Percentiles rank a stretch among this genome's conserved stretches.
Conservation (phyloP, 1,139 yeast species). For the Yamadazyma siamensis region DNA sequence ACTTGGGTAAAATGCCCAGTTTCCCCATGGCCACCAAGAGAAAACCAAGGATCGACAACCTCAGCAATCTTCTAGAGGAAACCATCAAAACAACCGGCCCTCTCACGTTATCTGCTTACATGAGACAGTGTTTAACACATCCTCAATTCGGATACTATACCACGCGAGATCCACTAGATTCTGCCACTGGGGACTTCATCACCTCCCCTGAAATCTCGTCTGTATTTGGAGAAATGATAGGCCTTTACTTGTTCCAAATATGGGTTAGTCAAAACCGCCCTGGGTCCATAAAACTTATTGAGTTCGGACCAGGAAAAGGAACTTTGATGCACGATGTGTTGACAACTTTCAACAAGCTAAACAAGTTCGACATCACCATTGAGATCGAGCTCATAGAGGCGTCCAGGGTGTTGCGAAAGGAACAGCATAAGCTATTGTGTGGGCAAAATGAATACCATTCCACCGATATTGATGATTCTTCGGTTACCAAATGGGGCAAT, state of each 20-base stretch:
- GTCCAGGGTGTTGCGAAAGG: conserved; percentile 58
- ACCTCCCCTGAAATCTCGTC: conserved; percentile 89
- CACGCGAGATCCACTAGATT: conserved; percentile 69
- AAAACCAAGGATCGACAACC: conserved; percentile 20
- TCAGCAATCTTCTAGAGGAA: conserved; percentile 44
- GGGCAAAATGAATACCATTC: conserved; percentile 19
- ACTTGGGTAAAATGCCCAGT: conserved; percentile 33
- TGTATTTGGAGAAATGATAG: conserved; percentile 84
- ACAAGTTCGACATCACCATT: conserved; percentile 19
- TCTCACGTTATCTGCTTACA: conserved; percentile 65
- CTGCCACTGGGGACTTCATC: conserved; percentile 64
- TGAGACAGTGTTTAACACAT: conserved; percentile 80
- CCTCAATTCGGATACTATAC: conserved; percentile 81
- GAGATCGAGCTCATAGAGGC: conserved; percentile 69
- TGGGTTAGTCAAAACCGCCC: conserved; percentile 64
- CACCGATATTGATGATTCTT: conserved; percentile 22
- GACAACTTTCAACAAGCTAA: conserved; percentile 42
- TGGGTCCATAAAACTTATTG: conserved; percentile 53
- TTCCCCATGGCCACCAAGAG: conserved; percentile 27
- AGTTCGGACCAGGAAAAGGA: conserved; percentile 86
- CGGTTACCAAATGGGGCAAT: conserved; percentile 54
- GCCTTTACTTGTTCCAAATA: conserved; percentile 63
- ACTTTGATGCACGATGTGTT: conserved; percentile 71
- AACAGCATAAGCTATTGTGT: conserved; percentile 55
- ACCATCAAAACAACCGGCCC: conserved; percentile 76